Base-by-base conservation (phyloP, 164 flowering plant species). In the Amborella trichopoda region DNA sequence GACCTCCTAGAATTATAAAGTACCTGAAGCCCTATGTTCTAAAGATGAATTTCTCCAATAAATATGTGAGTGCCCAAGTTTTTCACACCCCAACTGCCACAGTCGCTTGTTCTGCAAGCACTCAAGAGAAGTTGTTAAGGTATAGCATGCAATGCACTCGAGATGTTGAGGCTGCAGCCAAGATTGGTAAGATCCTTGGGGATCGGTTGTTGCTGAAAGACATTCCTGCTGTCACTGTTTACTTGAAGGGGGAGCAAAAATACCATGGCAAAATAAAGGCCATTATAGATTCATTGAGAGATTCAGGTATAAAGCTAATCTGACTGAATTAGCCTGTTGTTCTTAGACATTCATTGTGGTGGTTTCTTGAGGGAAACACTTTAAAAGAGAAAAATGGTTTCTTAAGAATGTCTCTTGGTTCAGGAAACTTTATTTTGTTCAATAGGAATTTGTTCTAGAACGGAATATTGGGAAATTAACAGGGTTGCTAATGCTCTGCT, bases 241-340 rank as follows among this genome's bases (percentile, higher is more conserved):
- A 55, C 60, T 66, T 74, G 45, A 79, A 77, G 63, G 72, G 70
- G 57, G 80, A 83, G 9, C 94, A 83, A 56, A 77, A 51, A 41
- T 87, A 87, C 50, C 96, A 87, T 54, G 96, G 96, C 17, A 87
- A 81, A 68, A 76, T 79, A 25, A 88, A 77, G 65, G 94, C 94
- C 17, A 74, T 88, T 4, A 58, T 88, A 37, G 94, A 83, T 62
- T 72, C 78, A 21, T 4, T 88, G 47, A 67, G 64, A 47, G 85
- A 77, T 44, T 71, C 72, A 6, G 96, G 96, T 40, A 64, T 88
- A 9, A 71, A 81, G 51, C 48, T 88, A 50, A 52, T 77, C 14
- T 78, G 56, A 60, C n/a, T n/a, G n/a, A n/a, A n/a, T n/a, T n/a
- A n/a, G n/a, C n/a, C n/a, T n/a, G n/a, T n/a, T n/a, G n/a, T n/a